Evolutionary conservation across 139 green algal species (phyloP), one percentile per base, ranked within the genome.

Genomic region (Coelastrella sp.): DNA sequence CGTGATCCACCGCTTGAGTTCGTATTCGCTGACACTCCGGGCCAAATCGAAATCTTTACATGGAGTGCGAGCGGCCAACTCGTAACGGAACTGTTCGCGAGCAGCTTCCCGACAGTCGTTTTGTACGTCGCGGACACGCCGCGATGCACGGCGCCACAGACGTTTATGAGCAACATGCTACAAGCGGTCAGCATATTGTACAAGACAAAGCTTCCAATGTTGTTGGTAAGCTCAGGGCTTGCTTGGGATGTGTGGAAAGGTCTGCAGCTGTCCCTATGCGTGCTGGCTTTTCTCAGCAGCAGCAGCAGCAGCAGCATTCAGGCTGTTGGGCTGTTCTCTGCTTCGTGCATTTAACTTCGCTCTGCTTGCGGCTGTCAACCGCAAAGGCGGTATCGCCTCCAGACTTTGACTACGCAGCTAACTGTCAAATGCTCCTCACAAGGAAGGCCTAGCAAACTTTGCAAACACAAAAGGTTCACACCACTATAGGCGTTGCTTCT

Each of bases 81-180:
- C 5, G 58, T 91, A 5, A 91, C 87, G 96, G 98, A 99, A 82
- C 94, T 97, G 17, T 96, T 99, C 80, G 98, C 98, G 16, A 96
- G 93, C 58, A 92, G 92, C 65, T 98, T 99, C 88, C 97, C 97
- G 4, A 99, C 98, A 0, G 83, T 98, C 59, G 90, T 99, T 23
- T 88, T 93, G 6, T 99, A 97, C 91, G 95, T 99, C 22, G 91
- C 99, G 6, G 98, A 99, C 95, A 99, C 97, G 0, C 96, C 98
- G 0, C 95, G 97, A 7, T 98, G 95, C 57, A 89, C 94, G 5
- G 87, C 90, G 14, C 96, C 97, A 3, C 96, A 98, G 92, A 97
- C 96, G n/a, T 99, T 99, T 94, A 99, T 99, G 97, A 98, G 93
- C 91, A 99, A 99, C 94, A 99, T 99, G 98, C 97, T 99, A 81